Percentiles rank a stretch among this genome's conserved stretches.
These are phyloP conservation scores for Phytophthora hybrid DNA, from an alignment of 352 stramenopile genomes.

Conservation along the genomic window DNA sequence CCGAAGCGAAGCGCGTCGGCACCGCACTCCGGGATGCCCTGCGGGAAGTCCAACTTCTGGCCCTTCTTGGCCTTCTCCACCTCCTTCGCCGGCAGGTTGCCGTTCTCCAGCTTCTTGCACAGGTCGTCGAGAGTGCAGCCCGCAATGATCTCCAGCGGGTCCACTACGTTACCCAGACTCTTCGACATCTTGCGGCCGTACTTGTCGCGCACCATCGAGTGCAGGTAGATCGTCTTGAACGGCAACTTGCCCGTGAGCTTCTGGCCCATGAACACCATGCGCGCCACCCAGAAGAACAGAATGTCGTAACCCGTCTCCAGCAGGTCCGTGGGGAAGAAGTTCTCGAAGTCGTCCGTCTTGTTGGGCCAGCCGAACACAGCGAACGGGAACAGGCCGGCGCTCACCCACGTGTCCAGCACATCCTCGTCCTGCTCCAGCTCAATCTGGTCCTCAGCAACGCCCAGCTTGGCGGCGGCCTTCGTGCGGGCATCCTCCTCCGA, in stretches of 20 bases:
- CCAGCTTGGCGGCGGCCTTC: slow-evolving; percentile 85
- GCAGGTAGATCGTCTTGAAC: slow-evolving; percentile 97
- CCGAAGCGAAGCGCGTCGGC: slow-evolving; percentile 99
- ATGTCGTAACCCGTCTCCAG: slow-evolving; percentile 99
- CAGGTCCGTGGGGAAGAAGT: slow-evolving; percentile 97
- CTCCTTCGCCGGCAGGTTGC: slow-evolving; percentile 98
- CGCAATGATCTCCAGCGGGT: slow-evolving; percentile 98
- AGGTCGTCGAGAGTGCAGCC: slow-evolving; percentile 96
- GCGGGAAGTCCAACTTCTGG: slow-evolving; percentile 97
- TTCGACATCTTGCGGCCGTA: slow-evolving; percentile 99
- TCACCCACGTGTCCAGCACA: slow-evolving; percentile 99
- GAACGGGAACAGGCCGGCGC: slow-evolving; percentile 96
- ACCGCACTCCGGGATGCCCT: slow-evolving; percentile 99
- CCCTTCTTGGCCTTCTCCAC: slow-evolving; percentile 98
- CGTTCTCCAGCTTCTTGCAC: slow-evolving; percentile 95
- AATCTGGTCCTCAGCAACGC: slow-evolving; percentile 68
- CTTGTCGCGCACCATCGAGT: slow-evolving; percentile 98
- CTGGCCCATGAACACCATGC: slow-evolving; percentile 97
- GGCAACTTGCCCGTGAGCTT: slow-evolving; percentile 97
- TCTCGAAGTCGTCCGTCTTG: slow-evolving; percentile 68
- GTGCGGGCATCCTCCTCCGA: slow-evolving; percentile 89
- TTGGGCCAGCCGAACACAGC: slow-evolving; percentile 88
- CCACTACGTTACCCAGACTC: slow-evolving; percentile 99
- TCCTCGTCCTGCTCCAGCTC: slow-evolving; percentile 98
- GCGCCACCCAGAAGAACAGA: slow-evolving; percentile 99